Base-by-base conservation (phyloP, 1,284 basidiomycete species). In the Ganoderma leucocontextum region DNA sequence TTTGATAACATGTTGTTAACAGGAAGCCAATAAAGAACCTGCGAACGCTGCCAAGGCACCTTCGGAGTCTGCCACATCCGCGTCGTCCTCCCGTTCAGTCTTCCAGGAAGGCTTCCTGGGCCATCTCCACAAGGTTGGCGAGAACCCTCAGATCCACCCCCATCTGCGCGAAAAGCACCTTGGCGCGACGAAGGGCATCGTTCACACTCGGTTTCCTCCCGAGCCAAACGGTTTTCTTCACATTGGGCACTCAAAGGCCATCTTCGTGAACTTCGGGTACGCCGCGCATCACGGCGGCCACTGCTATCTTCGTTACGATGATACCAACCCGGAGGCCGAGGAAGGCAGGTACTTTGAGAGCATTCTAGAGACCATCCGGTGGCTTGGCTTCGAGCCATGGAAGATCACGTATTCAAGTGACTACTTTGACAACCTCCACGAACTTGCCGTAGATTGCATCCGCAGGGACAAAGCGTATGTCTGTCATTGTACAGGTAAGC, bases 341-440 rank as follows among this genome's bases (percentile, higher is more conserved):
- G 98, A 99, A 82, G 96, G 91, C 55, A 86, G 90, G 73, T 99
- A 98, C 82, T 98, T 99, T 78, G 95, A 97, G 79, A 97, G 95
- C 70, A 99, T 99, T 65, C 84, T 99, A 76, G 97, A 99, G 82
- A 95, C 93, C 72, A 88, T 99, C 60, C 88, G 97, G 72, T 99
- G 98, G 98, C 87, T 99, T 36, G 98, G 98, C 1, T 99, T 91
- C 76, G 97, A 99, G 80, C 98, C 98, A 6, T 99, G 95, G 94
- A 96, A 96, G 82, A 96, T 99, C 83, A 99, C 98, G 15, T 99
- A 99, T 82, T 99, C 97, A 62, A 97, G 95, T 77, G 98, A 99
- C 82, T 96, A 99, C 83, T 99, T 99, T 80, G 89, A 94, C 72
- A 82, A 91, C 77, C 84, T 99, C 25, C 95, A 97, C 78, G 91